Conservation (phyloP, 345 rosid species). For the Syzygium aromaticum region DNA sequence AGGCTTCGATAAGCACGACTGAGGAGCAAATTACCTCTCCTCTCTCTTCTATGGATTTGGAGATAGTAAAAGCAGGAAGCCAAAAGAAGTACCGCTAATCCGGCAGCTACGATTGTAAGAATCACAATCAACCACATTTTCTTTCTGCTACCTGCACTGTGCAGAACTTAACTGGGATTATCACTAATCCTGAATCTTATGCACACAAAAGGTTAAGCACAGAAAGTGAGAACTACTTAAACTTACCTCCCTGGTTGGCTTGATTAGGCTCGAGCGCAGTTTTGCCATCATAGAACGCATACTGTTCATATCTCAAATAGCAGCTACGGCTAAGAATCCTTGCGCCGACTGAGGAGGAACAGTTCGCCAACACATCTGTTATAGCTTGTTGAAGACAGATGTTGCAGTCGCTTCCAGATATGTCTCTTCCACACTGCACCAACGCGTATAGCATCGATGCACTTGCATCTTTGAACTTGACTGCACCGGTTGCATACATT, state of each 20-base stretch:
- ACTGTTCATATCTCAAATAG: constrained; percentile 33
- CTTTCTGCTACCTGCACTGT: constrained; percentile 2
- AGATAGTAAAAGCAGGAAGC: neutral
- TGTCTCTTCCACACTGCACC: constrained; percentile 27
- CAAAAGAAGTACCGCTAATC: constrained; percentile 4
- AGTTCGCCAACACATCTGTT: constrained; percentile 8
- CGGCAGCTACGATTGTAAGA: neutral
- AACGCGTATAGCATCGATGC: constrained; percentile 10
- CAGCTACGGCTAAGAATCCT: constrained; percentile 30
- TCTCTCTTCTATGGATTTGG: neutral
- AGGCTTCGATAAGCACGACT: neutral
- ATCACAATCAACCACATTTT: constrained; percentile 8
- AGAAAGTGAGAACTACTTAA: neutral
- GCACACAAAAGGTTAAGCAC: neutral
- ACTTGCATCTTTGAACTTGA: neutral
- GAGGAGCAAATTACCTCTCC: neutral
- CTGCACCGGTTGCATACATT: constrained; percentile 4
- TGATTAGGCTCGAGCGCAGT: neutral
- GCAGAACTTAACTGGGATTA: neutral
- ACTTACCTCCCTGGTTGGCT: constrained; percentile 8
- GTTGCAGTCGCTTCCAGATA: constrained; percentile 18
- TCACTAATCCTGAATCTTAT: neutral
- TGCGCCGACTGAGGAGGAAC: constrained; percentile 18
- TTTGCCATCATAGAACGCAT: constrained; percentile 19
- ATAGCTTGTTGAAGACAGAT: constrained; percentile 22